A percentile compares a stretch with the other conserved stretches of the same genome.
These are phyloP conservation scores for Candida palmyrensis DNA, from an alignment of 805 yeast species.

Conservation along the genomic window DNA sequence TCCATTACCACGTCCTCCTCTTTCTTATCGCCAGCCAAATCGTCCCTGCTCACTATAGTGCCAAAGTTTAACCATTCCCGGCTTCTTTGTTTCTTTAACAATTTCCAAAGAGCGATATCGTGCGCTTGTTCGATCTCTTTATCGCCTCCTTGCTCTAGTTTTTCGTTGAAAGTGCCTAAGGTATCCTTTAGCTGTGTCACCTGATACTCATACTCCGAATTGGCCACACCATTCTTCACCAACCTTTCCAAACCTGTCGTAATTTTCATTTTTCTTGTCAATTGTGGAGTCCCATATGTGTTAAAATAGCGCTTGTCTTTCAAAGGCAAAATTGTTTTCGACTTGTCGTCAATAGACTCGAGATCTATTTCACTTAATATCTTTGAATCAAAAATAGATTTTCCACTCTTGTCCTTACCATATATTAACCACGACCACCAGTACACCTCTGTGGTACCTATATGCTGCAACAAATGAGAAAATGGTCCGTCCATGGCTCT, in stretches of 20 bases:
- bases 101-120: conserved; percentile 30
- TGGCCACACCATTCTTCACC: neutral
- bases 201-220: neutral
- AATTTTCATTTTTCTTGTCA: conserved; percentile 34
- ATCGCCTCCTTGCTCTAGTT: conserved; percentile 1
- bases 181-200: neutral
- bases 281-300: conserved; percentile 37
- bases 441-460: conserved; percentile 22
- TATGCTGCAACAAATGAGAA: conserved; percentile 21
- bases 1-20: conserved; percentile 2
- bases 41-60: conserved; percentile 5
- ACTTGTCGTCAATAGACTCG: conserved; percentile 11
- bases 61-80: conserved; percentile 24
- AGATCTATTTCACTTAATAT: conserved; percentile 18
- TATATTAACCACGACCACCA: conserved; percentile 40
- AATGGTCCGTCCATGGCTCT: conserved; percentile 21
- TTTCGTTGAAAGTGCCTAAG: neutral
- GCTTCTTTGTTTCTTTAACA: conserved; percentile 17
- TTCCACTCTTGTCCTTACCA: conserved; percentile 28
- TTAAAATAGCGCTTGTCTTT: conserved; percentile 35
- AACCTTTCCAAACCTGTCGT: conserved; percentile 25
- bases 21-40: conserved; percentile 3
- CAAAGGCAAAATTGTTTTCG: conserved; percentile 18
- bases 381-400: conserved; percentile 21
- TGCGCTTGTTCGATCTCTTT: conserved; percentile 8